Evolutionary conservation across 2,329 filamentous ascomycete genomes (phyloP), one percentile per base, ranked within the genome.

Genomic region (Sporothrix brasiliensis): DNA sequence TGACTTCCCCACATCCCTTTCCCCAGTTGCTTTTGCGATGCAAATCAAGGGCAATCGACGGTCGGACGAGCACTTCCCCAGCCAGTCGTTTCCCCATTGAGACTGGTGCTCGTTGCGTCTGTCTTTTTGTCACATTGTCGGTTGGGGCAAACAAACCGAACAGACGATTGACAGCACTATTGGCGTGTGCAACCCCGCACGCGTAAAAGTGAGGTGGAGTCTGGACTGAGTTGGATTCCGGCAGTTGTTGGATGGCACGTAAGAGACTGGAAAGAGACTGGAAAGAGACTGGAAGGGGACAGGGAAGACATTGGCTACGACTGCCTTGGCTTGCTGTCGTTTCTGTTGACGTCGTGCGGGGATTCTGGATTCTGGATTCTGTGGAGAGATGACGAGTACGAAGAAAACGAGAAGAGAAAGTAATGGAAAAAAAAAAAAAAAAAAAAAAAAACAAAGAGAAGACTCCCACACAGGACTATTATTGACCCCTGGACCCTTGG

Each of bases 81-180:
- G 14, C 44, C 50, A 41, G 9, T 44, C 56, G 24, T 61, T 61
- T 44, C 56, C 56, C 34, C 56, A 44, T 61, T 61, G 56, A 61
- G 56, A 21, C 56, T 44, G 56, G 56, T 3, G n/a, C 27, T 30
- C 27, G 27, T 30, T 30, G 27, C 4, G 27, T 30, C 3, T n/a
- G 44, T 5, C 44, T 49, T 49, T 53, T 19, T 11, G 27, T 53
- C 50, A 19, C 19, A 61, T n/a, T 21, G 24, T 61, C 56, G 56
- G 56, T 60, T 60, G 56, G 56, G 54, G 54, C 39, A 30, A 13
- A 16, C 56, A 30, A 44, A 60, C 56, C 56, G 56, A 60, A 34
- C 54, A 58, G 54, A 30, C 27, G 27, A 30, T 5, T 30, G 27
- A 3, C 27, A 30, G 27, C 27, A 30, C 27, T 30, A 30, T 19